These are phyloP conservation scores for Trichoderma gracile DNA, from an alignment of 2,329 filamentous ascomycete genomes.

Conservation along the genomic window DNA sequence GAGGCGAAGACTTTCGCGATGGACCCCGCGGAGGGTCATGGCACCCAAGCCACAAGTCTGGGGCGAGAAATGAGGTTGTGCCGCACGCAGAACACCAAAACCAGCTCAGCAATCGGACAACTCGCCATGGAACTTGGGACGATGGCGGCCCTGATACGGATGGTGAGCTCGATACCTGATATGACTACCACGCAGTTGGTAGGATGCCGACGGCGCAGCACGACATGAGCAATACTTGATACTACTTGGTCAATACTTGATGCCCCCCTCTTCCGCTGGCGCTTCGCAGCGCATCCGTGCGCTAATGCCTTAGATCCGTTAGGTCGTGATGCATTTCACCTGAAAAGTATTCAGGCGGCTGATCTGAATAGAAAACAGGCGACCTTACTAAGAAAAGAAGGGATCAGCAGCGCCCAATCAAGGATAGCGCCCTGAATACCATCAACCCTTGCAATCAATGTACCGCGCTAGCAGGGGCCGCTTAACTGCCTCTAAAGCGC, in stretches of 20 bases:
- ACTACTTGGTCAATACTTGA: background rate
- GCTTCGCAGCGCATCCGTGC: slow-evolving; percentile 9
- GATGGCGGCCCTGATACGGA: background rate
- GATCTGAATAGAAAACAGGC: too few relatives aligned
- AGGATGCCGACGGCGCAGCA: background rate
- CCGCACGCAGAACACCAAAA: background rate
- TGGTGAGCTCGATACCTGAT: background rate
- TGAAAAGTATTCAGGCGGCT: too few relatives aligned
- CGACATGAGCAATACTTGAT: background rate
- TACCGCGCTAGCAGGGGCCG: too few relatives aligned
- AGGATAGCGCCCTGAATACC: too few relatives aligned
- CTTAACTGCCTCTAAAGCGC: too few relatives aligned
- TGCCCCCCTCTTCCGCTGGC: background rate
- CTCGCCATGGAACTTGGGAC: background rate
- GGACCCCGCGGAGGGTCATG: background rate
- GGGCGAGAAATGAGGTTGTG: background rate
- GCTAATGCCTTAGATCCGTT: slow-evolving; percentile 15
- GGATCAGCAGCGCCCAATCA: too few relatives aligned
- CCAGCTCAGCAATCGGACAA: background rate
- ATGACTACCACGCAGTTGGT: background rate
- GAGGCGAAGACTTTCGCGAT: too few relatives aligned
- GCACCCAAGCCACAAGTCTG: slow-evolving; percentile 16
- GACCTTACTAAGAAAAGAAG: too few relatives aligned
- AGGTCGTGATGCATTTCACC: too few relatives aligned
- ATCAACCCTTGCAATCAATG: too few relatives aligned